Evolutionary conservation across 345 rosid genomes (phyloP).

Genomic region (rapeseed (Brassica napus)): DNA sequence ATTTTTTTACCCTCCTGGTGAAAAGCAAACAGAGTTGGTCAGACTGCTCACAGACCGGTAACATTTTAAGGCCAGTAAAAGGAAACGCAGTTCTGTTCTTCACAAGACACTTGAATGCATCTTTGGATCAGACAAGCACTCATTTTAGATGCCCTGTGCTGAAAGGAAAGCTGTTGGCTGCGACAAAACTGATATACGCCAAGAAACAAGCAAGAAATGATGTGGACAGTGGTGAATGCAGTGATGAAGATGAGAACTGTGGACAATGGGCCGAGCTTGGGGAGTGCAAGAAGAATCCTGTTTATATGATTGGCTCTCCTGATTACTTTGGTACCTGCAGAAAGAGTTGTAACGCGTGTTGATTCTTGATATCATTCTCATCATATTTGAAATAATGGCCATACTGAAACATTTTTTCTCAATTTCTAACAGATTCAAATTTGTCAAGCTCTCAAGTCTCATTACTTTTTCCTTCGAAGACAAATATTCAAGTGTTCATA

Average conservation of each 20-base stretch:
- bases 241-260: constrained; percentile 76
- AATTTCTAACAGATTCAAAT: neutral
- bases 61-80: constrained; percentile 59
- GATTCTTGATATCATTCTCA: constrained; percentile 14
- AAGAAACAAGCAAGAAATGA: constrained; percentile 39
- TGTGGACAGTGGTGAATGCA: constrained; percentile 48
- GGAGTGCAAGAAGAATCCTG: constrained; percentile 81
- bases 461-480: neutral
- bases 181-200: constrained; percentile 56
- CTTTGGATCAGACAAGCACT: constrained; percentile 57
- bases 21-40: constrained; percentile 49
- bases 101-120: constrained; percentile 51
- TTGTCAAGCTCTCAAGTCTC: neutral
- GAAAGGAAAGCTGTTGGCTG: constrained; percentile 70
- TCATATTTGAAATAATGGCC: neutral
- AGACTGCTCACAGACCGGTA: constrained; percentile 51
- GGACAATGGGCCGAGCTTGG: constrained; percentile 73
- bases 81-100: constrained; percentile 84
- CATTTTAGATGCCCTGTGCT: constrained; percentile 80
- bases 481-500: neutral
- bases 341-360: constrained; percentile 81
- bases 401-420: neutral
- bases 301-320: constrained; percentile 86
- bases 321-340: constrained; percentile 90
- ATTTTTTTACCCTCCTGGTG: constrained; percentile 36